Base-by-base conservation (phyloP, 169 alveolate species). In the Blepharisma undulans region DNA sequence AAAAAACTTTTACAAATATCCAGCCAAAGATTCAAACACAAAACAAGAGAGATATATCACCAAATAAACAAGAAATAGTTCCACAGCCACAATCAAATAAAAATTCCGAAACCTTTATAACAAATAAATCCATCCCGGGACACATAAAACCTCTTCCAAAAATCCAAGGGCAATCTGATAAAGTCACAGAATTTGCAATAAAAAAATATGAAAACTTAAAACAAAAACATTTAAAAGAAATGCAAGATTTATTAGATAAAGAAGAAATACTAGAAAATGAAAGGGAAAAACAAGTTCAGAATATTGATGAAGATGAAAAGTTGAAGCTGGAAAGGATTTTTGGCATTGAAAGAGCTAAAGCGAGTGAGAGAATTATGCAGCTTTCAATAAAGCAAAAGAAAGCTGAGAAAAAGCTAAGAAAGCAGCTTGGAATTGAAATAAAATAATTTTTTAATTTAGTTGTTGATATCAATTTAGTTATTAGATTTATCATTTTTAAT, bases 301-400 rank as follows among this genome's bases (percentile, higher is more conserved):
- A 72, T 32, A 90, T 74, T 16, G 87, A 78, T 48, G 88, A 87
- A n/a, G 91, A 84, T 18, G 92, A 92, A 82, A 66, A 36, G 48
- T 59, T 80, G 71, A 72, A 87, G 82, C 61, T 92, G 19, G 94
- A 92, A n/a, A 88, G 76, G 74, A 71, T 76, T 12, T 88, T 88
- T 88, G 94, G 94, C 1, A 90, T 79, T 60, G 92, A 92, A 82
- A 87, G 94, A 72, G 94, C 92, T 0, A 87, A 88, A 36, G 94
- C 94, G 0, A 76, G 87, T 76, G 74, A 88, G 34, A 88, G 77
- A 34, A 72, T 88, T 21, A 88, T 25, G 32, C 32, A 72, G 33
- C 32, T 86, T 30, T 27, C 76, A 10, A 82, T n/a, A 36, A 82
- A 48, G 76, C 89, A 82, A n/a, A 60, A 22, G 27, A 82, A 82